Evolutionary conservation across 148 eudicot genomes (phyloP), one percentile per base, ranked within the genome.

Genomic region (Rhododendron kiyosumense): DNA sequence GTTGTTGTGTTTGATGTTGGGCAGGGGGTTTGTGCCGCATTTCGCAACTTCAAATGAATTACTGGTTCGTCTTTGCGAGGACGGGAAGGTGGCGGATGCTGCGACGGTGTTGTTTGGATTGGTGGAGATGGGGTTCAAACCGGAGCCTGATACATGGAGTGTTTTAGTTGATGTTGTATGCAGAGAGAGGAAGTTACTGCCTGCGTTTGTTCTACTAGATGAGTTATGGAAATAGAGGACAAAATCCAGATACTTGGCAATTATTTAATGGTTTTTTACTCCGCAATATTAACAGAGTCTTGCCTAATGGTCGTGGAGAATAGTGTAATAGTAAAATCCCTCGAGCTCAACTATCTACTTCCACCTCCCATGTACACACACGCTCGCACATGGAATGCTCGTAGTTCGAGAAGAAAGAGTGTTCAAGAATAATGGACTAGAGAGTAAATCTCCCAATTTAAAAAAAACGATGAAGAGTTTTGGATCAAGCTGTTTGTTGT

Each of bases 21-120:
- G 89, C 76, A 91, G 99, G 86, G 95, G 98, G 11, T 92, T 95
- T 86, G 81, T 93, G 76, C 99, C 99, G 63, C 99, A 97, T 91
- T 89, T 93, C 81, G 93, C 93, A 4, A 94, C 99, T 43, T 96
- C 99, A 24, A 96, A 95, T 84, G 92, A 93, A 86, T 17, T 94
- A 46, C 84, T 96, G 86, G 92, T 92, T 87, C 91, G 77, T 26
- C 85, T 97, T 61, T 97, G 98, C 88, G 92, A 92, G 87, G 87
- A 85, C 54, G 96, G 96, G 84, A 91, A 83, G 87, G 93, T 83
- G 30, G 91, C 82, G 30, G 97, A 94, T 85, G 98, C 96, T 86
- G 89, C 87, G 32, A 83, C 74, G 8, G 87, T 88, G 18, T 86
- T 95, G 88, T 84, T 85, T 51, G 95, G 92, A 81, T 88, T 97